Base-by-base conservation (phyloP, 179 eudicot species). In the Beta lomatogona region DNA sequence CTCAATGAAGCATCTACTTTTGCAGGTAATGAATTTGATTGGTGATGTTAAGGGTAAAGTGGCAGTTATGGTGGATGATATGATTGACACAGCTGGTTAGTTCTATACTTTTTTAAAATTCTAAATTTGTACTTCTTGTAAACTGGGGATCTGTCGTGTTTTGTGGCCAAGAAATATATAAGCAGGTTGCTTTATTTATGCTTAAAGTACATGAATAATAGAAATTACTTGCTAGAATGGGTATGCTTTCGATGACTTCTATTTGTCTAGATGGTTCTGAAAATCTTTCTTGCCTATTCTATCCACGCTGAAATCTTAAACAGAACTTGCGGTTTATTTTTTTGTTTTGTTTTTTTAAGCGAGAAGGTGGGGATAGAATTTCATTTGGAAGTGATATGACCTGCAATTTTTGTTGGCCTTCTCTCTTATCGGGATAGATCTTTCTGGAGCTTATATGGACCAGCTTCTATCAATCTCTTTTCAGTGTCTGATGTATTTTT, bases 41-140 rank as follows among this genome's bases (percentile, higher is more conserved):
- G 92, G 92, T 78, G 92, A 89, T 82, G 92, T 89, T 21, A 86
- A 78, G 76, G 92, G 92, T 65, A 88, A 88, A 81, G 89, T 89
- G 6, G 89, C 90, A 15, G 90, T 89, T 63, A 88, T 89, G 92
- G 90, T 89, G 83, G 92, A 89, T 80, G 92, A 89, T 77, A 89
- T 88, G 90, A 88, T 89, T 81, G 92, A 89, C 80, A 88, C 92
- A 46, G 92, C 90, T 66, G 92, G 92, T 94, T 76, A 84, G 90
- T 85, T 75, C 21, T 61, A 16, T 28, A 10, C 52, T 61, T 66
- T 63, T 67, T 80, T 4, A 22, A 13, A 21, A 73, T 36, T 41
- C 44, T 65, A 5, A 46, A 55, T 31, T 76, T 66, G 72, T 53
- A 10, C 28, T 21, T 71, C 64, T 77, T 16, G 50, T 63, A 55